Evolutionary conservation across 179 eudicot genomes (phyloP).

Genomic region (Gypsophila paniculata): DNA sequence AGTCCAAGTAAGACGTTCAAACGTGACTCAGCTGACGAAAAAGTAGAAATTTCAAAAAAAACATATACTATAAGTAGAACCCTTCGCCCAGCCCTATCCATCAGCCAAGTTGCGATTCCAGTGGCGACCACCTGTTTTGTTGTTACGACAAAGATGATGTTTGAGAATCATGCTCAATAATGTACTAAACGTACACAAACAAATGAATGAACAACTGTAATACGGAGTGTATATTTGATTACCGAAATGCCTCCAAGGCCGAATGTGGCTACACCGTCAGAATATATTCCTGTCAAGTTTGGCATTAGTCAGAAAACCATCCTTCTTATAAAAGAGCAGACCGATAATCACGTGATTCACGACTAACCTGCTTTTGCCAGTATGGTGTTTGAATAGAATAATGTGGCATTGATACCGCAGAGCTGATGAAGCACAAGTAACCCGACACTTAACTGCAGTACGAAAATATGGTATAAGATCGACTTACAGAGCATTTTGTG

Average conservation of each 20-base stretch:
- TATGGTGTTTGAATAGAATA: conserved; percentile 76
- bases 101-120: conserved; percentile 47
- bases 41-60: no score
- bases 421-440: conserved; percentile 81
- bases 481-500: neutral
- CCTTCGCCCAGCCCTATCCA: conserved; percentile 49
- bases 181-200: neutral
- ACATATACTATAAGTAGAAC: conserved; percentile 42
- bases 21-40: no score
- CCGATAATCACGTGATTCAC: no score
- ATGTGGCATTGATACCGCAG: conserved; percentile 76
- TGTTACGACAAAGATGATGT: conserved; percentile 4
- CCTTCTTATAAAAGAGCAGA: neutral
- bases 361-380: conserved; percentile 73
- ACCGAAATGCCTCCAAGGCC: conserved; percentile 50
- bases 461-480: conserved; percentile 13
- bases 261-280: conserved; percentile 41
- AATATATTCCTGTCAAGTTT: conserved; percentile 31
- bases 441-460: conserved; percentile 81
- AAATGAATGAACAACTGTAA: neutral
- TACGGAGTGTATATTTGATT: neutral
- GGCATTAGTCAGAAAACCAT: neutral
- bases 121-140: conserved; percentile 42
- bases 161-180: neutral
- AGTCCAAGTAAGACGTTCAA: neutral